phyloP scores from a whole-genome alignment of 305 asterid species.

The Fraxinus paxiana region DNA sequence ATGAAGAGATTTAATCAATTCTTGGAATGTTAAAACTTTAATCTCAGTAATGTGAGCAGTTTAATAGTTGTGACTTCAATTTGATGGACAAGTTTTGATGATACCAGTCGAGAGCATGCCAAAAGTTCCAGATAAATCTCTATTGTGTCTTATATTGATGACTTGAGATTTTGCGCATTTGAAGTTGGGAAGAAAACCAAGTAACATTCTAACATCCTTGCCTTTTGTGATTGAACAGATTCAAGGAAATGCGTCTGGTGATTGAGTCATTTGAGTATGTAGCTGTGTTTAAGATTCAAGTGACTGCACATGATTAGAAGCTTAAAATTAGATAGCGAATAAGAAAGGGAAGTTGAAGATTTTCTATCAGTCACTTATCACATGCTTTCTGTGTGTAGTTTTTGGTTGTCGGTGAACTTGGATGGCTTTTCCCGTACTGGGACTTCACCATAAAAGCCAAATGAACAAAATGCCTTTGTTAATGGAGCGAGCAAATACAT shows the following conservation, averaged over 20 bases:
- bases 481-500: constrained; percentile 60
- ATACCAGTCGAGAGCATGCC: neutral
- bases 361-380: constrained; percentile 27
- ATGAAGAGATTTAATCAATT: constrained; percentile 4
- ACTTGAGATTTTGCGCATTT: neutral
- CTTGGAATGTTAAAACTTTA: neutral
- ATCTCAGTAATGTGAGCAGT: neutral
- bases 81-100: neutral
- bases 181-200: constrained; percentile 2
- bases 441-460: constrained; percentile 54
- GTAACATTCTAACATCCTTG: constrained; percentile 18
- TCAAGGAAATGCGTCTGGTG: constrained; percentile 19
- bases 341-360: constrained; percentile 18
- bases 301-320: neutral
- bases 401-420: constrained; percentile 34
- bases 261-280: constrained; percentile 16
- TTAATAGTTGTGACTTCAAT: neutral
- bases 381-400: constrained; percentile 41
- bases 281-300: constrained; percentile 9
- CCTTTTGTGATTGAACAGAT: constrained; percentile 28
- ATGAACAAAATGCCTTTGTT: constrained; percentile 44
- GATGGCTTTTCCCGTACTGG: constrained; percentile 60
- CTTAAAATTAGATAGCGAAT: neutral
- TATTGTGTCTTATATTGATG: neutral
- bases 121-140: neutral